Evolutionary conservation across 75 land plant genomes (phyloP), one percentile per base, ranked within the genome.

Genomic region (Ceratopteris richardii): DNA sequence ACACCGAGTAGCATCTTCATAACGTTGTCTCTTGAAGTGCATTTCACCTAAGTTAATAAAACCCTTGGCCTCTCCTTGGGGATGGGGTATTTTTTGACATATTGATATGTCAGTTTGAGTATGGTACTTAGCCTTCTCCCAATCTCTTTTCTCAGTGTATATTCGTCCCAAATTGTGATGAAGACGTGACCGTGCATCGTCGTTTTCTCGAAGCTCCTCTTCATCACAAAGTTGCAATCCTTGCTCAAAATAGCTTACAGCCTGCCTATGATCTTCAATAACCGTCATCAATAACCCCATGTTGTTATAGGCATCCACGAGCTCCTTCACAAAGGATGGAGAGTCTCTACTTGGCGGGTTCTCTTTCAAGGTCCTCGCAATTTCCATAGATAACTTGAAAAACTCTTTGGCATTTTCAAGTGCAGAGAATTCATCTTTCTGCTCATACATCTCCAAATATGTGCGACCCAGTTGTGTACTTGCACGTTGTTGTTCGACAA

Each of bases 401-500:
- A 78, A 84, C 68, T 84, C 77, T 57, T 80, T 87, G 9, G 96
- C 79, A 61, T 80, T 87, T 26, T 75, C 62, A 17, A 79, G 27
- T 1, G 84, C 82, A 40, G 3, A 37, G 16, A 68, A 73, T 27
- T 83, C 87, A 56, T 81, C 71, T 26, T 80, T 77, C 52, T 40
- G 64, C 21, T 76, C 61, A 54, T 80, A 87, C 22, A 95, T 67
- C 36, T 90, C 97, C 67, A 87, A 66, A 77, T 84, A 95, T 1
- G 97, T 90, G 31, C 99, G 83, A 7, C 99, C 99, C 47, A 95
- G 97, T 61, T 95, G 99, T 6, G 99, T 95, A 65, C 66, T 71
- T 2, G 99, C 97, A 60, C 99, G 69, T 51, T 95, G 99, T 66
- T 95, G 89, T 68, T 95, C 99, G 37, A 84, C 63, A 40, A 78